phyloP scores from a whole-genome alignment of 306 rosid species.

The Pyrus betulifolia region DNA sequence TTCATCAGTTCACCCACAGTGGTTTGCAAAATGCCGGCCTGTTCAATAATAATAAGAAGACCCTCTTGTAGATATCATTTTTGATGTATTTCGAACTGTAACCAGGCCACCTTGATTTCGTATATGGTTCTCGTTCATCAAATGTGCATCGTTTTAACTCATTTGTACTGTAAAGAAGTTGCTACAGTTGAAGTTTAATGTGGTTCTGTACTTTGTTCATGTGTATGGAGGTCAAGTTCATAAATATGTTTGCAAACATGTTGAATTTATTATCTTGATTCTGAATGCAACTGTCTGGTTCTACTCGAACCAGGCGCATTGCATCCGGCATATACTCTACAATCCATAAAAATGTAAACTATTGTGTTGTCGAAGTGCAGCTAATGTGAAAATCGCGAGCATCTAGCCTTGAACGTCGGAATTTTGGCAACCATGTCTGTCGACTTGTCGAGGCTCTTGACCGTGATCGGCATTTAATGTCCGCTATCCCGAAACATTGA shows the following conservation, averaged over 20 bases:
- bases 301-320: not conserved
- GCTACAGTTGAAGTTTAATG: not conserved
- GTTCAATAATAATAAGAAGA: conserved; percentile 3
- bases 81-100: not conserved
- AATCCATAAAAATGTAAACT: too few relatives aligned
- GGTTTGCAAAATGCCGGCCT: conserved; percentile 11
- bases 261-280: not conserved
- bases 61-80: not conserved
- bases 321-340: not conserved
- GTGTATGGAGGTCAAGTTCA: not conserved
- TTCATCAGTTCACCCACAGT: conserved; percentile 4
- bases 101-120: not conserved
- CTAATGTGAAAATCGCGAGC: too few relatives aligned
- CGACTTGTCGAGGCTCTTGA: not conserved
- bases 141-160: not conserved
- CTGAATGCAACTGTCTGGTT: not conserved
- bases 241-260: not conserved
- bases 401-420: not conserved
- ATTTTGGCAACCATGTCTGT: not conserved
- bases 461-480: too few relatives aligned
- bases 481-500: not conserved
- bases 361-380: too few relatives aligned
- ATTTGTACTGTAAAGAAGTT: not conserved
- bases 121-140: not conserved
- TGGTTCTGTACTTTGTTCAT: not conserved